Conservation (phyloP, 805 yeast genomes). For the Priceomyces carsonii region DNA sequence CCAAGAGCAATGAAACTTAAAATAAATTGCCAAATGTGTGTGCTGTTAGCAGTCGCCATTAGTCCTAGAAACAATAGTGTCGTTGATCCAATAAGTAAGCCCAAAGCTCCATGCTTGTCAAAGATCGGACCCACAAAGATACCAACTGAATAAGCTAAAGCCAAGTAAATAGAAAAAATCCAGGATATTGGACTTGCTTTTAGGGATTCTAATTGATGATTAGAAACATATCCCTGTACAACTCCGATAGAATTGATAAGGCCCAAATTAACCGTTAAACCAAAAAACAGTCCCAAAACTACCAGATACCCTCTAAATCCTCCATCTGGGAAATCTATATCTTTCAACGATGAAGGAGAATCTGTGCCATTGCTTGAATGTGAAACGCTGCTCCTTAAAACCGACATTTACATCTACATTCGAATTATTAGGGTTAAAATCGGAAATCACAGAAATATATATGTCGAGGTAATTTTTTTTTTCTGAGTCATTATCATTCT, state of each 20-base stretch:
- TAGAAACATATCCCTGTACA: constrained; percentile 58
- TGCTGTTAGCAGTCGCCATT: constrained; percentile 58
- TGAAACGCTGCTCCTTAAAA: too few species aligned
- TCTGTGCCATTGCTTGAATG: constrained; percentile 1
- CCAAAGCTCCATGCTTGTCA: constrained; percentile 58
- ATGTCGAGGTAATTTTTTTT: too few species aligned
- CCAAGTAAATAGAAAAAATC: constrained; percentile 61
- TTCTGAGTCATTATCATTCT: too few species aligned
- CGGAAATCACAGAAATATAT: too few species aligned
- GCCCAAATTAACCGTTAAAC: constrained; percentile 56
- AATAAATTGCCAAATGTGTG: constrained; percentile 58
- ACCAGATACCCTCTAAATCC: constrained; percentile 58
- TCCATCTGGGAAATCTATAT: constrained; percentile 43
- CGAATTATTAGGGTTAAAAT: too few species aligned
- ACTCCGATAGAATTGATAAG: constrained; percentile 61
- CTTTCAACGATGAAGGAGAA: too few species aligned
- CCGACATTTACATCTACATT: too few species aligned
- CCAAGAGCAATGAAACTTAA: constrained; percentile 59
- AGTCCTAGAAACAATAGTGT: constrained; percentile 47
- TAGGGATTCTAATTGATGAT: constrained; percentile 50
- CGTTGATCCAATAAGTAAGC: constrained; percentile 45
- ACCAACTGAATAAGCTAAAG: constrained; percentile 49
- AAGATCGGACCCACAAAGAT: constrained; percentile 60
- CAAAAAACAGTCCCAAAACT: constrained; percentile 58
- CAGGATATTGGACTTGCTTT: constrained; percentile 55